Percentiles rank a stretch among this genome's conserved stretches.
Conservation (phyloP, 2,329 filamentous ascomycete genomes). For the Bisporella sp. region DNA sequence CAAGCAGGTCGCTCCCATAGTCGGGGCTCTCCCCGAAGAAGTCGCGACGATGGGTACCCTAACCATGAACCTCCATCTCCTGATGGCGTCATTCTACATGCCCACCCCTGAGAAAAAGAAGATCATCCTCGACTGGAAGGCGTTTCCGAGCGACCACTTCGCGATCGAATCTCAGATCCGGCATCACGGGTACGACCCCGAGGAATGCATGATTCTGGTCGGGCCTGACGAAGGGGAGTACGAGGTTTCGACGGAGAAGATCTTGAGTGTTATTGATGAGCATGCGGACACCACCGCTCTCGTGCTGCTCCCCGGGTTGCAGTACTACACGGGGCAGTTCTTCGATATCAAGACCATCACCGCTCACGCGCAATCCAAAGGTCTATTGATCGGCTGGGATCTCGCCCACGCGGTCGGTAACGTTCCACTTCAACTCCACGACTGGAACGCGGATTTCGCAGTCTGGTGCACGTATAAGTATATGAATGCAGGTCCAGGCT, state of each 20-base stretch:
- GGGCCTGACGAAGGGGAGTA: not conserved
- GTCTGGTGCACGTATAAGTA: constrained; percentile 84
- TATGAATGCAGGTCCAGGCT: constrained; percentile 68
- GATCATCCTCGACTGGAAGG: constrained; percentile 70
- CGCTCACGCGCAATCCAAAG: constrained; percentile 56
- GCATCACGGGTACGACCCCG: constrained; percentile 44
- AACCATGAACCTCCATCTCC: constrained; percentile 62
- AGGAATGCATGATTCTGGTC: not conserved
- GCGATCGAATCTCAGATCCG: constrained; percentile 75
- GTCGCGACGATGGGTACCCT: constrained; percentile 85
- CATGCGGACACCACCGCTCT: constrained; percentile 61
- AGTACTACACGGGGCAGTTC: constrained; percentile 75
- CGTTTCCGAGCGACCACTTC: constrained; percentile 85
- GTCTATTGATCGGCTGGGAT: constrained; percentile 70
- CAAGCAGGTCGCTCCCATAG: constrained; percentile 60
- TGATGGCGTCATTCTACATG: constrained; percentile 64
- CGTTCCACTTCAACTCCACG: constrained; percentile 62
- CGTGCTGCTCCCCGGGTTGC: constrained; percentile 69
- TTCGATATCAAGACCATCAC: constrained; percentile 72
- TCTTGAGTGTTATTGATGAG: constrained; percentile 59
- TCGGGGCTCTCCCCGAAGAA: constrained; percentile 67
- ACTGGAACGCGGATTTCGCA: constrained; percentile 73
- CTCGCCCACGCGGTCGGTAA: constrained; percentile 75
- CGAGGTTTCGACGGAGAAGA: constrained; percentile 30
- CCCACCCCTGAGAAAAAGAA: constrained; percentile 55